Base-by-base conservation (phyloP, 768 basidiomycete genomes). In the Gelatoporia subvermispora region DNA sequence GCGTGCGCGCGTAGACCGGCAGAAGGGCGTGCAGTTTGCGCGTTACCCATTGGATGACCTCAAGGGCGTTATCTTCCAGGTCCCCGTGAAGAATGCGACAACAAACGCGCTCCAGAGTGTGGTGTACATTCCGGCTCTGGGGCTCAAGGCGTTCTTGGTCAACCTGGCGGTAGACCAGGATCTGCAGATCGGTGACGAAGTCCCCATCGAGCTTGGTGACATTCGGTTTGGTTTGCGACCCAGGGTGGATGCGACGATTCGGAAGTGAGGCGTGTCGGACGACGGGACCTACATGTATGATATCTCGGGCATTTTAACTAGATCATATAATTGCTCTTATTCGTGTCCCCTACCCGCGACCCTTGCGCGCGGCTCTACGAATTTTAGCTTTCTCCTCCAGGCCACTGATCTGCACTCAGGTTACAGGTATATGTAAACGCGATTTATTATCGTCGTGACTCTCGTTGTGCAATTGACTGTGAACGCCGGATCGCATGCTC, bases 1-100 rank as follows among this genome's bases (percentile, higher is more conserved):
- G 45, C 64, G 75, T 17, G 69, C 68, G 59, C 57, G 68, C 44
- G 60, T 65, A 39, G 51, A 62, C 43, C 64, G 57, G 8, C 43
- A 52, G 41, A 25, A 49, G 46, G 23, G 37, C 39, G 11, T 34
- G n/a, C 22, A 1, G 8, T 60, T 37, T 35, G 60, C 50, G 25
- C 43, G 57, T 16, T 57, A 69, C 51, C 65, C 68, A 7, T 41
- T 70, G 40, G 54, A 50, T 37, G 53, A 39, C 25, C 50, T 72
- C 41, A 57, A 46, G 10, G 71, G 37, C 16, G n/a, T 24, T 2
- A 25, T 48, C 23, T 15, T 43, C 4, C 21, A 21, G 20, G 3
- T 8, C 17, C 43, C 48, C 3, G 8, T 37, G 4, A 4, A 8
- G 38, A 49, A 50, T 44, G 1, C 7, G 7, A 34, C 23, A 11